phyloP scores from a whole-genome alignment of 2,329 filamentous ascomycete species.

The Colletotrichum tofieldiae region DNA sequence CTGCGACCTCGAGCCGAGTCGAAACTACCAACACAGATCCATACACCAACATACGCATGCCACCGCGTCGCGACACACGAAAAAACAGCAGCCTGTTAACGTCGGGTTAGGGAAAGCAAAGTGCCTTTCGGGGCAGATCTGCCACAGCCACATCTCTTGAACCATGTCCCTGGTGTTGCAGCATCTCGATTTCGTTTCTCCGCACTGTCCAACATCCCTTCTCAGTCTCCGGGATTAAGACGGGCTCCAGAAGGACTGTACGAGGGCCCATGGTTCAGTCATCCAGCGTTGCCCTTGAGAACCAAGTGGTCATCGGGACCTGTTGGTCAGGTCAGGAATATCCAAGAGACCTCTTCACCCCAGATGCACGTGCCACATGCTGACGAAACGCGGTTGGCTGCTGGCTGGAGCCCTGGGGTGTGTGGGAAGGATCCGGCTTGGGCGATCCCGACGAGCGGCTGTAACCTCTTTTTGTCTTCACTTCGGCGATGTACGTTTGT shows the following conservation, averaged over 20 bases:
- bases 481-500: background rate
- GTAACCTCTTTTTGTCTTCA: background rate
- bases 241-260: background rate
- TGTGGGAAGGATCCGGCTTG: conserved; percentile 7
- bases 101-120: background rate
- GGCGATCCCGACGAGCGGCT: conserved; percentile 17
- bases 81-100: background rate
- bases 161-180: background rate
- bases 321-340: background rate
- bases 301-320: background rate
- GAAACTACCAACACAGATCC: background rate
- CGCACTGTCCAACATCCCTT: background rate
- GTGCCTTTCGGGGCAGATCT: background rate
- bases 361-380: conserved; percentile 31
- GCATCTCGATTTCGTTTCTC: background rate
- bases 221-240: background rate
- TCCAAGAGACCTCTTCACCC: background rate
- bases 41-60: background rate
- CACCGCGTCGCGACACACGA: background rate
- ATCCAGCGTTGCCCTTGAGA: background rate
- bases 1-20: background rate
- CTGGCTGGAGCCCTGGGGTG: background rate
- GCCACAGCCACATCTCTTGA: background rate
- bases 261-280: background rate
- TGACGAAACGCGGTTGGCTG: conserved; percentile 21